phyloP scores from a whole-genome alignment of 169 alveolate genomes.

The Plasmodium fragile region DNA sequence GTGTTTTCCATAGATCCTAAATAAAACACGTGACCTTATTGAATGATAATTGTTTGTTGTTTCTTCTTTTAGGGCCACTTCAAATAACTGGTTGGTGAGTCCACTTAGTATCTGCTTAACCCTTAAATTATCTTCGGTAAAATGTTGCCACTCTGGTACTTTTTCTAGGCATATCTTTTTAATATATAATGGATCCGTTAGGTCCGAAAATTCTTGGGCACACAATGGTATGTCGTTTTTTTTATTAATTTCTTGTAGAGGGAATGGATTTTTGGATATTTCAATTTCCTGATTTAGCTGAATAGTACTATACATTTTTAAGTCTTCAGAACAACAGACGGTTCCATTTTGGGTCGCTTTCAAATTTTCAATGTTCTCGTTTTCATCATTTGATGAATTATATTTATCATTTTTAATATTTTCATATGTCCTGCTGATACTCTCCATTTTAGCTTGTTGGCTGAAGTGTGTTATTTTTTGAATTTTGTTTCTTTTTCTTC shows the following conservation, averaged over 20 bases:
- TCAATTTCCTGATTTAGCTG: constrained; percentile 69
- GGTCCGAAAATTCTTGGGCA: constrained; percentile 78
- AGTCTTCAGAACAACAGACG: constrained; percentile 12
- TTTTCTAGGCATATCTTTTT: constrained; percentile 77
- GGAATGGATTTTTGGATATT: constrained; percentile 54
- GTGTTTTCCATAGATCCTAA: constrained; percentile 83
- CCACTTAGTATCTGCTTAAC: constrained; percentile 83
- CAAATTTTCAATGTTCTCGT: background rate
- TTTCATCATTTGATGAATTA: background rate
- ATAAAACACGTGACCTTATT: constrained; percentile 75
- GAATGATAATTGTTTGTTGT: constrained; percentile 40
- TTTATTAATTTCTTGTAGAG: constrained; percentile 38
- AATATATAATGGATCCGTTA: constrained; percentile 80
- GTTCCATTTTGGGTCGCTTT: background rate
- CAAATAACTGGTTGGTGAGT: constrained; percentile 82
- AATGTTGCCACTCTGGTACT: constrained; percentile 78
- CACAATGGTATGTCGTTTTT: constrained; percentile 76
- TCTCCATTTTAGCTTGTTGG: constrained; percentile 14
- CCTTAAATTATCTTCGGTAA: constrained; percentile 56
- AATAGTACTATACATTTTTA: constrained; percentile 52
- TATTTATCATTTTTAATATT: background rate
- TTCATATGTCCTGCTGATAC: background rate
- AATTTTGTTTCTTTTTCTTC: background rate
- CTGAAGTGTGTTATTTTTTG: background rate
- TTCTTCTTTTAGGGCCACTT: constrained; percentile 71